These are phyloP conservation scores for Pleurotus cornucopiae DNA, from an alignment of 768 basidiomycete species.

Conservation along the genomic window DNA sequence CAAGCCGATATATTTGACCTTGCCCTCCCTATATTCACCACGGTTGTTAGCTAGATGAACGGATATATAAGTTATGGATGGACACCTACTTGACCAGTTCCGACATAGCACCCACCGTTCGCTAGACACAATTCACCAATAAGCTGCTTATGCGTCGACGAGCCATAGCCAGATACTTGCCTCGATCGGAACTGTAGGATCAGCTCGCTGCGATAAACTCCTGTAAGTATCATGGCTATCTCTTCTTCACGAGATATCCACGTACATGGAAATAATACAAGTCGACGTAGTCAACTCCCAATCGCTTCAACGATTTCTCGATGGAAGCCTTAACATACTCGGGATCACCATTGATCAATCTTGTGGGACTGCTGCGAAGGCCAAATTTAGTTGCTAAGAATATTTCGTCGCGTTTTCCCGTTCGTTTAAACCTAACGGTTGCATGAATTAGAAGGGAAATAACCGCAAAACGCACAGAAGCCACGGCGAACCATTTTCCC, in stretches of 20 bases:
- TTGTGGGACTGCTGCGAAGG: slow-evolving; percentile 13
- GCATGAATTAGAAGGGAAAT: no score
- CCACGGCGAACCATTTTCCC: slow-evolving; percentile 36
- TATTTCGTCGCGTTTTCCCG: slow-evolving; percentile 46
- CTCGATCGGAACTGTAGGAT: slow-evolving; percentile 43
- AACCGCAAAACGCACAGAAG: no score
- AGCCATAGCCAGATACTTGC: slow-evolving; percentile 17
- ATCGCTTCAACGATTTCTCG: slow-evolving; percentile 33
- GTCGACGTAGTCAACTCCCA: slow-evolving; percentile 40
- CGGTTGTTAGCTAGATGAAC: neutral
- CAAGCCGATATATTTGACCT: slow-evolving; percentile 46
- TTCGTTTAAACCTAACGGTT: slow-evolving; percentile 39
- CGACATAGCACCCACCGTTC: slow-evolving; percentile 44
- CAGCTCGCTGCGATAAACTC: slow-evolving; percentile 26
- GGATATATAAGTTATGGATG: neutral
- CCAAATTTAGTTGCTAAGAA: slow-evolving; percentile 59
- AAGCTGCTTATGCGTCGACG: neutral
- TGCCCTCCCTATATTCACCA: slow-evolving; percentile 28
- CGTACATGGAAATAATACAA: slow-evolving; percentile 41
- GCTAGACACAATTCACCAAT: slow-evolving; percentile 13
- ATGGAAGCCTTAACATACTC: slow-evolving; percentile 34
- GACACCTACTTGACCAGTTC: slow-evolving; percentile 43
- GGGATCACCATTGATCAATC: slow-evolving; percentile 22
- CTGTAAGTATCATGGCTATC: neutral
- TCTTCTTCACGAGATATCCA: neutral